Evolutionary conservation across 805 yeast genomes (phyloP).

Genomic region (Candida suzukii): DNA sequence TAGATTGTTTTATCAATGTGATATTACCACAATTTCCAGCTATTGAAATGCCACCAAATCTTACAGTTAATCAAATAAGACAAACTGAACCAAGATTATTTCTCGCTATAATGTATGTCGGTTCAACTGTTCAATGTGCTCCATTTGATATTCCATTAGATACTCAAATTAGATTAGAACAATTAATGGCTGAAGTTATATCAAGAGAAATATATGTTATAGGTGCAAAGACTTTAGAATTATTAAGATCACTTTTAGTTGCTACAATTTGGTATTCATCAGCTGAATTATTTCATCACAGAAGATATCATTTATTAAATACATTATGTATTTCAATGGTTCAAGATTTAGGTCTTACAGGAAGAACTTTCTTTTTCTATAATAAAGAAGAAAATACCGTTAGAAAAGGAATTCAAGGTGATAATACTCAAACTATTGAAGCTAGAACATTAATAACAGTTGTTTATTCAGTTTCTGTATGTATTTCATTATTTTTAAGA

Average conservation of each 20-base stretch:
- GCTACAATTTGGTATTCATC: conserved; percentile 76
- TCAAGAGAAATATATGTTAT: conserved; percentile 55
- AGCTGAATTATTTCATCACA: conserved; percentile 73
- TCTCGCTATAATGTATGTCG: conserved; percentile 53
- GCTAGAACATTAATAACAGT: conserved; percentile 46
- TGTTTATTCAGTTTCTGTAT: conserved; percentile 55
- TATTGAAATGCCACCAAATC: conserved; percentile 41
- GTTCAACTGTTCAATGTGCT: conserved; percentile 6
- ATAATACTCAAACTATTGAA: conserved; percentile 35
- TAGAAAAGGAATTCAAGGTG: conserved; percentile 26
- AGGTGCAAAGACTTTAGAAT: conserved; percentile 66
- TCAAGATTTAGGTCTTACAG: conserved; percentile 70
- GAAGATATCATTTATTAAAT: conserved; percentile 67
- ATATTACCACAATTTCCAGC: conserved; percentile 49
- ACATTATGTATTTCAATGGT: conserved; percentile 59
- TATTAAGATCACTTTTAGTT: conserved; percentile 54
- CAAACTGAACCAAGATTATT: conserved; percentile 53
- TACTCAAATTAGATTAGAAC: conserved; percentile 41
- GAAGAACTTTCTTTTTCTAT: conserved; percentile 38
- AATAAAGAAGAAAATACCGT: conserved; percentile 33
- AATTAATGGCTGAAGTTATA: conserved; percentile 42
- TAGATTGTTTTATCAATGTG: conserved; percentile 39
- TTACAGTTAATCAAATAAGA: conserved; percentile 40
- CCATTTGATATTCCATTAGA: conserved; percentile 26
- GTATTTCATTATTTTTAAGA: conserved; percentile 58